Evolutionary conservation across 2,329 filamentous ascomycete genomes (phyloP).

Genomic region (Neurospora crassa): DNA sequence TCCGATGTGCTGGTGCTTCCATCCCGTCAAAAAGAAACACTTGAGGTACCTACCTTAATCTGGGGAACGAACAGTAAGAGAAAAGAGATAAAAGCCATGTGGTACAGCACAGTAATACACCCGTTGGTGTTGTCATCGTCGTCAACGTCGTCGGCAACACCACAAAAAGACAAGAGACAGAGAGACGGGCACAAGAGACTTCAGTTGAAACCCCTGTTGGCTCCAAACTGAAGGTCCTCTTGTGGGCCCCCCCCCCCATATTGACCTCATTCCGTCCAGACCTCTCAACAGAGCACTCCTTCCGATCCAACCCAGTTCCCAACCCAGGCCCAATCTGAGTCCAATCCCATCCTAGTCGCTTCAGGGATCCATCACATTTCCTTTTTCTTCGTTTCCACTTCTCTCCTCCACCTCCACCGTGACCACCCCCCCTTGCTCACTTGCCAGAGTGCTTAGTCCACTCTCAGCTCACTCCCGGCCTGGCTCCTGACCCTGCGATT

Average conservation of each 20-base stretch:
- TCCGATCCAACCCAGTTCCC: background rate
- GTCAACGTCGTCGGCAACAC: background rate
- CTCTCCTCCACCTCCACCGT: background rate
- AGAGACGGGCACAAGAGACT: background rate
- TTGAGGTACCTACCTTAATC: background rate
- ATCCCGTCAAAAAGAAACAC: background rate
- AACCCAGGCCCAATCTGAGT: background rate
- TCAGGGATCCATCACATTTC: background rate
- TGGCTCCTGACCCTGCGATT: background rate
- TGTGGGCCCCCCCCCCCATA: background rate
- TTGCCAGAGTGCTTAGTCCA: background rate
- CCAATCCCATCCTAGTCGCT: background rate
- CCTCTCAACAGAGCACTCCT: background rate
- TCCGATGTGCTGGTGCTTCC: background rate
- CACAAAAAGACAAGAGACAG: background rate
- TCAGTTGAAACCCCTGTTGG: background rate
- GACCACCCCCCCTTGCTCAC: background rate
- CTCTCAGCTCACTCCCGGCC: background rate
- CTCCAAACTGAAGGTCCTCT: background rate
- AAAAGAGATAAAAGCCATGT: background rate
- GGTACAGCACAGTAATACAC: background rate
- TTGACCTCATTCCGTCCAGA: background rate
- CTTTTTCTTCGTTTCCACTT: background rate
- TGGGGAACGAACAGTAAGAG: background rate
- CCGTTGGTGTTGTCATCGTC: background rate